Evolutionary conservation across 2,329 filamentous ascomycete genomes (phyloP).

Genomic region (Cercospora citrullina): DNA sequence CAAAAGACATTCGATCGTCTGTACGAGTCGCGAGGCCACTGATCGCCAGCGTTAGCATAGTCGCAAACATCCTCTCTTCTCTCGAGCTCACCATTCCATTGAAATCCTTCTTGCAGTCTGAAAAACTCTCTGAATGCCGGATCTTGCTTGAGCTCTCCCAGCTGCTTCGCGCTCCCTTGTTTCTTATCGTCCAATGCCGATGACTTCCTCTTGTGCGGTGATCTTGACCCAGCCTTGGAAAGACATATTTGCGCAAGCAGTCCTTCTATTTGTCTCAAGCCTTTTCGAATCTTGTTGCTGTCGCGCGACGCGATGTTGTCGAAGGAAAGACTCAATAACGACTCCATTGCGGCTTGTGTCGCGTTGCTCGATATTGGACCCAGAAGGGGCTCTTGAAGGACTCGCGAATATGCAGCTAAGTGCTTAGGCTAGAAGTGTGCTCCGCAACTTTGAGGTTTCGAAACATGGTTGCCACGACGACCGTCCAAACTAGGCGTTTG

Average conservation of each 20-base stretch:
- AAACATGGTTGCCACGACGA: constrained; percentile 2
- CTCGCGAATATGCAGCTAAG: constrained; percentile 25
- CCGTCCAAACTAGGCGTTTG: neutral
- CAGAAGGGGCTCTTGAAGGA: constrained; percentile 11
- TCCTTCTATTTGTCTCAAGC: constrained; percentile 88
- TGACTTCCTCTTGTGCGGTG: constrained; percentile 44
- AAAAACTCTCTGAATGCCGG: constrained; percentile 95
- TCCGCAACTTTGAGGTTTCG: constrained; percentile 9
- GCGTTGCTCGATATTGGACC: constrained; percentile 18
- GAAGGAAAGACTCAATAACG: constrained; percentile 86
- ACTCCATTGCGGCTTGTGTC: constrained; percentile 67
- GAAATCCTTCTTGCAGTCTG: constrained; percentile 92
- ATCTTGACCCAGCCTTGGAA: constrained; percentile 48
- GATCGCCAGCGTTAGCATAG: constrained; percentile 17
- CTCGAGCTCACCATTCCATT: constrained; percentile 73
- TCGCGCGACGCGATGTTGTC: constrained; percentile 96
- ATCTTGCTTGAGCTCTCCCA: constrained; percentile 73
- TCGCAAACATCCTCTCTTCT: neutral
- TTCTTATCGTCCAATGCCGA: constrained; percentile 36
- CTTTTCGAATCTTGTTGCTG: constrained; percentile 85
- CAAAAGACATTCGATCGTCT: constrained; percentile 81
- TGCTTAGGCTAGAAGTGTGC: constrained; percentile 8
- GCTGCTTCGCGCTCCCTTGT: constrained; percentile 53
- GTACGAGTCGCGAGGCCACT: constrained; percentile 81
- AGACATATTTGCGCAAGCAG: constrained; percentile 93